Evolutionary conservation across 1,139 yeast species (phyloP).

Genomic region (Geotrichum restrictum): DNA sequence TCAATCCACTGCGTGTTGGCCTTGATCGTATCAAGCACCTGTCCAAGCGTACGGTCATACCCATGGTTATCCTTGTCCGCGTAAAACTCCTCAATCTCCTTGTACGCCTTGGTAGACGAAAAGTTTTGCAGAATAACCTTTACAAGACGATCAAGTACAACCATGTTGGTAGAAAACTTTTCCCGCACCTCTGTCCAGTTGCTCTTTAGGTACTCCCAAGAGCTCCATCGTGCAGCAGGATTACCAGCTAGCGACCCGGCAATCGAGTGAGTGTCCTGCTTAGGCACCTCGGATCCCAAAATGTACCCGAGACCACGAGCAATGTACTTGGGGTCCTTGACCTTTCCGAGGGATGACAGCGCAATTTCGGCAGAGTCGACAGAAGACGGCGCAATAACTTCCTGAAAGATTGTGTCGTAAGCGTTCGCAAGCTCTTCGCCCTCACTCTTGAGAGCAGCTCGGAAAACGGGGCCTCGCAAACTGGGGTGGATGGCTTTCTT

Average conservation of each 20-base stretch:
- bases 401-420: slow-evolving; percentile 48
- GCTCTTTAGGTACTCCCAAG: slow-evolving; percentile 55
- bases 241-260: slow-evolving; percentile 54
- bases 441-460: slow-evolving; percentile 49
- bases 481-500: slow-evolving; percentile 51
- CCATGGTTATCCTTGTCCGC: slow-evolving; percentile 50
- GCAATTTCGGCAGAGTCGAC: slow-evolving; percentile 69
- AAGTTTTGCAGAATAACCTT: slow-evolving; percentile 51
- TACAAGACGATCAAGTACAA: slow-evolving; percentile 61
- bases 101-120: slow-evolving; percentile 44
- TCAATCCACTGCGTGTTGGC: slow-evolving; percentile 34
- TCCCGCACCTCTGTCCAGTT: slow-evolving; percentile 51
- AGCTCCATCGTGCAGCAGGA: slow-evolving; percentile 45
- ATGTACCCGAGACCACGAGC: slow-evolving; percentile 43
- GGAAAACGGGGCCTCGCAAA: slow-evolving; percentile 52
- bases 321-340: slow-evolving; percentile 42
- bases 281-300: slow-evolving; percentile 48
- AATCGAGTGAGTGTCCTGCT: slow-evolving; percentile 67
- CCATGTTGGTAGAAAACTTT: slow-evolving; percentile 53
- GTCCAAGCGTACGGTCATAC: slow-evolving; percentile 35
- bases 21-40: slow-evolving; percentile 35
- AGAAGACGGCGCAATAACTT: slow-evolving; percentile 53
- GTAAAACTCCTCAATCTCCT: slow-evolving; percentile 52
- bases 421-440: slow-evolving; percentile 39
- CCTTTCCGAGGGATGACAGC: slow-evolving; percentile 56